Conservation (phyloP, 2,329 filamentous ascomycete genomes). For the Colletotrichum musicola region DNA sequence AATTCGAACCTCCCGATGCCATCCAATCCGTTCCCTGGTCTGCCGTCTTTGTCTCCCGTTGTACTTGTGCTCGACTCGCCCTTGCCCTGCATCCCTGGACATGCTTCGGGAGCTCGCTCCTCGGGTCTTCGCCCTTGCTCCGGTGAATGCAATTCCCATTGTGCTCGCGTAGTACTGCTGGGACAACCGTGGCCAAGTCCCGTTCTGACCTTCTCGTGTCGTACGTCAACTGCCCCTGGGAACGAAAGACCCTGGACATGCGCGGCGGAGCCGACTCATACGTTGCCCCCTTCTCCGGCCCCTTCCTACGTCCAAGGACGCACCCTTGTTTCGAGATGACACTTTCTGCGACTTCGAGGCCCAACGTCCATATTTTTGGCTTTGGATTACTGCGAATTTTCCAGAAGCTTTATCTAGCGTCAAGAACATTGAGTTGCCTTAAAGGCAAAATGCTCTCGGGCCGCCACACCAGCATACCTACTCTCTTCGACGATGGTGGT, state of each 20-base stretch:
- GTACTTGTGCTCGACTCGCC: not conserved
- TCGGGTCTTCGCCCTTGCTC: not conserved
- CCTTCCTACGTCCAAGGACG: conserved; percentile 28
- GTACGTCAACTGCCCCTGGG: not conserved
- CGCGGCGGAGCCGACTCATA: conserved; percentile 16
- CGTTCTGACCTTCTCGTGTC: not conserved
- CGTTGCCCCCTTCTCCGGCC: conserved; percentile 25
- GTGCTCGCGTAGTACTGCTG: not conserved
- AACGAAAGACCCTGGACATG: not conserved
- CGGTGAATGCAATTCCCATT: not conserved
- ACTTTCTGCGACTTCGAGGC: conserved; percentile 1
- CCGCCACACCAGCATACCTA: not conserved
- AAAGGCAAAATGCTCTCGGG: not conserved
- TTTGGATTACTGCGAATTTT: conserved; percentile 5
- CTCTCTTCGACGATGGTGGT: too few relatives aligned
- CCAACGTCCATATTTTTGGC: not conserved
- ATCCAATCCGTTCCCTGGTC: conserved; percentile 9
- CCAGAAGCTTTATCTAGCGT: conserved; percentile 7
- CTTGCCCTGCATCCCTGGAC: not conserved
- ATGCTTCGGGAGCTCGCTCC: not conserved
- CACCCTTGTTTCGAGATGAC: conserved; percentile 34
- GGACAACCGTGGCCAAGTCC: not conserved
- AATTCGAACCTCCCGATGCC: conserved; percentile 12
- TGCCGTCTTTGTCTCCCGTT: not conserved
- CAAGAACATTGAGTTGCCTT: not conserved